A percentile compares a stretch with the other conserved stretches of the same genome.
These are phyloP conservation scores for Zasmidium citrigriseum DNA, from an alignment of 2,329 filamentous ascomycete species.

Conservation along the genomic window DNA sequence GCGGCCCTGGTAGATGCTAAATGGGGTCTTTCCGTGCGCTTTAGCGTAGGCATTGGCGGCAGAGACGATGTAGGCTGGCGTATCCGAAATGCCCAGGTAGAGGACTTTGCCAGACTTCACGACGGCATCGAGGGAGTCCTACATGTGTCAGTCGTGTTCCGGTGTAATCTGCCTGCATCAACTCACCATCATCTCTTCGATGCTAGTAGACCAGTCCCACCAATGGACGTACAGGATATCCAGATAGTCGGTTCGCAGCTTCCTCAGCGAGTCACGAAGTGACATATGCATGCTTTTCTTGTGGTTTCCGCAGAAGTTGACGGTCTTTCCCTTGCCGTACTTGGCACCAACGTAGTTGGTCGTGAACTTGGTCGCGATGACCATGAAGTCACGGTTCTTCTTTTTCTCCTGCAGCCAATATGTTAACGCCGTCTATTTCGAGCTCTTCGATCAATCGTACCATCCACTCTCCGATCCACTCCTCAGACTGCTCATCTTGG, in stretches of 20 bases:
- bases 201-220: constrained; percentile 45
- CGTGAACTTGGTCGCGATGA: constrained; percentile 45
- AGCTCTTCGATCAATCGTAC: constrained; percentile 11
- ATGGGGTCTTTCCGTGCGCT: constrained; percentile 35
- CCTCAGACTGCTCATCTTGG: constrained; percentile 43
- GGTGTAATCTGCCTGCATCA: too few species aligned
- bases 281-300: constrained; percentile 62
- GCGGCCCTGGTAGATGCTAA: constrained; percentile 40
- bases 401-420: constrained; percentile 44
- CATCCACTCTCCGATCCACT: constrained; percentile 50
- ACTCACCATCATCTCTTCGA: constrained; percentile 50
- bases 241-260: constrained; percentile 68
- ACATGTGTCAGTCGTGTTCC: too few species aligned
- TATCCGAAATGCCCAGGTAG: constrained; percentile 48
- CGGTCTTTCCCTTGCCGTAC: constrained; percentile 55
- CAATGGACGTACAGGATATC: constrained; percentile 53
- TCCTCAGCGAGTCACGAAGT: constrained; percentile 42
- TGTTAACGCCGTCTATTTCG: constrained; percentile 15
- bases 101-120: constrained; percentile 44
- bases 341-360: constrained; percentile 29
- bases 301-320: constrained; percentile 63
- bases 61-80: constrained; percentile 46
- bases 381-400: constrained; percentile 41
- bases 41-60: constrained; percentile 44
- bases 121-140: constrained; percentile 44